Conservation (phyloP, 345 rosid genomes). For the Pelargonium nanum region DNA sequence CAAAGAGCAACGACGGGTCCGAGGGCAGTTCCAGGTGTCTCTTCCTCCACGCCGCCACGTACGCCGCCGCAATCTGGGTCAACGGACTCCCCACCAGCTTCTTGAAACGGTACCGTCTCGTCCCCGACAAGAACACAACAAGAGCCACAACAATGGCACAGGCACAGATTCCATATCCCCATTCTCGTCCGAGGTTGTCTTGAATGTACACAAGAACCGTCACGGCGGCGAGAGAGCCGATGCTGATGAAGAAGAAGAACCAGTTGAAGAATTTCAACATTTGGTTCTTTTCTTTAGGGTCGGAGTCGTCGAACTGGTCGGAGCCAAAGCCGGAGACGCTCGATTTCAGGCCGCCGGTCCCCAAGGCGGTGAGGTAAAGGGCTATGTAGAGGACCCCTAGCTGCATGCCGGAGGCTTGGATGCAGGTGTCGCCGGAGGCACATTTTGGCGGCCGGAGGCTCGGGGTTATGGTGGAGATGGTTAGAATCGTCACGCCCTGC, state of each 20-base stretch:
- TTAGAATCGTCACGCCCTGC: conserved; percentile 22
- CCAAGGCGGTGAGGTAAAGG: conserved; percentile 72
- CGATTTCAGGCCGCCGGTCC: conserved; percentile 92
- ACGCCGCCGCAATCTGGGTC: conserved; percentile 71
- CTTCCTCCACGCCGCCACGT: conserved; percentile 60
- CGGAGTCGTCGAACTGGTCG: conserved; percentile 81
- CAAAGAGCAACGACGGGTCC: conserved; percentile 38
- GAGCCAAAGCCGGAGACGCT: conserved; percentile 96
- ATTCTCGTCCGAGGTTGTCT: conserved; percentile 68
- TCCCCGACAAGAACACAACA: conserved; percentile 55
- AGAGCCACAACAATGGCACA: conserved; percentile 54
- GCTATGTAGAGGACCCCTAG: conserved; percentile 61
- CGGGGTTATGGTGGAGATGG: conserved; percentile 77
- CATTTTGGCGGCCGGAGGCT: conserved; percentile 78
- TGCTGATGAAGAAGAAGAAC: conserved; percentile 84
- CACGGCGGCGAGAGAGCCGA: conserved; percentile 75
- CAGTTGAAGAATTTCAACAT: conserved; percentile 83
- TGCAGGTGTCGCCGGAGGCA: conserved; percentile 31
- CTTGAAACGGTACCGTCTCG: conserved; percentile 73
- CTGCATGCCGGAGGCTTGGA: conserved; percentile 50
- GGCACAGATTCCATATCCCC: conserved; percentile 88
- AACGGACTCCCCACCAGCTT: conserved; percentile 83
- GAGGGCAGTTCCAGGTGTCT: conserved; percentile 48
- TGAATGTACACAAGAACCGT: conserved; percentile 84
- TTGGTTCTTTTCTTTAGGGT: conserved; percentile 44